Base-by-base conservation (phyloP, 495 filamentous ascomycete genomes). In the Diplogelasinospora grovesii region DNA sequence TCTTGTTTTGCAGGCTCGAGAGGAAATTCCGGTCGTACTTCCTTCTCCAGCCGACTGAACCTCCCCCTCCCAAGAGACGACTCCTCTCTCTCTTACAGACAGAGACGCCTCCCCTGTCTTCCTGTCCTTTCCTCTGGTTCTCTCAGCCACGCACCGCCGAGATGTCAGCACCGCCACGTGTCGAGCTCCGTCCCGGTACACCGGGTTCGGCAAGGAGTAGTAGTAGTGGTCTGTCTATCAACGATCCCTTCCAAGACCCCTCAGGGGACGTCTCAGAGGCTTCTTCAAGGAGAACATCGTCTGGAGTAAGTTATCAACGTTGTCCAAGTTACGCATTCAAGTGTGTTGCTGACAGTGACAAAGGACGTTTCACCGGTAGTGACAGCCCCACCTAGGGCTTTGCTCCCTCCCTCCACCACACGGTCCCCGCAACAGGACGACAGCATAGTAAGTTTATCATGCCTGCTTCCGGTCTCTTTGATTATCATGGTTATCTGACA, bases 221-320 rank as follows among this genome's bases (percentile, higher is more conserved):
- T 2, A 22, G 33, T n/a, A 25, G 22, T n/a, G 22, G 21, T 8
- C 21, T 28, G 5, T 43, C 42, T 2, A 30, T 39, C 22, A 34
- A 26, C 3, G 55, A 58, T 37, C 55, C 55, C 7, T 58, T 58
- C 39, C 44, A 48, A 22, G 52, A 55, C 25, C 55, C 52, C 5
- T 58, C 52, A 19, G 44, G 50, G 9, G 25, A 52, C 52, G 15
- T 53, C 43, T 3, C 37, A 45, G n/a, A 14, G 15, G 37, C 28
- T n/a, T 47, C 33, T 3, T 52, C 49, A 13, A 53, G 49, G 15
- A 39, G 44, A 29, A 37, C 49, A 27, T 56, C 48, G 4, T 22
- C 46, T 44, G 33, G 1, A 31, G 30, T 38, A 15, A 34, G 19
- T 13, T 18, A n/a, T n/a, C 20, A 22, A 33, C 23, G 11, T 8